Evolutionary conservation across 2,329 filamentous ascomycete genomes (phyloP), one percentile per base, ranked within the genome.

Genomic region (Sarocladiaceae sp.): DNA sequence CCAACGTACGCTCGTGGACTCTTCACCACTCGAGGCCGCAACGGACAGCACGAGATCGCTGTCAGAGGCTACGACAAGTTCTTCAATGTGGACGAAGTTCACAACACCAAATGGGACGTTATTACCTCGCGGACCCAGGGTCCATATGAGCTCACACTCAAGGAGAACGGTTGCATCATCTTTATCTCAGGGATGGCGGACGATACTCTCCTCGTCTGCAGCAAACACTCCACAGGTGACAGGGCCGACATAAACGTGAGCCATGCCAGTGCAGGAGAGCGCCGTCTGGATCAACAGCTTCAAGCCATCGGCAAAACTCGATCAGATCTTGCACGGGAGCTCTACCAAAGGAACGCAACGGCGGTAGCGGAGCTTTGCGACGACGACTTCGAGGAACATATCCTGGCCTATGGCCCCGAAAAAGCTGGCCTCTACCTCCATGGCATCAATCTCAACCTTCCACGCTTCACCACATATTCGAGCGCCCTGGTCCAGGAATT

Each of bases 161-260:
- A 98, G 68, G 93, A 98, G 66, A 98, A 98, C 57, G 93, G 93
- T n/a, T 98, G 93, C 64, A 98, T 98, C 64, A 96, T 98, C 54
- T 98, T 98, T 69, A 82, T 98, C 34, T 84, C 89, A 13, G 93
- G 90, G 12, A 72, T 98, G 18, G 87, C 94, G 56, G 90, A 96
- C 56, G 90, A 80, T 27, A 88, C 87, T 2, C 71, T 98, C 9
- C 72, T 98, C 6, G 90, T 98, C n/a, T 97, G 91, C 76, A 97
- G 91, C 73, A 98, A 98, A 61, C 93, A 98, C 63, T 97, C 93
- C 1, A 97, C 90, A 0, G 93, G 93, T 6, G 71, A 79, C 19
- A 78, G 91, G n/a, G 66, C 65, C 18, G 88, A 94, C 58, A 66
- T 72, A 4, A 74, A 81, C 23, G 52, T 85, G 46, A 96, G 88